Conservation (phyloP, 306 rosid species). For the Acmispon strigosus region DNA sequence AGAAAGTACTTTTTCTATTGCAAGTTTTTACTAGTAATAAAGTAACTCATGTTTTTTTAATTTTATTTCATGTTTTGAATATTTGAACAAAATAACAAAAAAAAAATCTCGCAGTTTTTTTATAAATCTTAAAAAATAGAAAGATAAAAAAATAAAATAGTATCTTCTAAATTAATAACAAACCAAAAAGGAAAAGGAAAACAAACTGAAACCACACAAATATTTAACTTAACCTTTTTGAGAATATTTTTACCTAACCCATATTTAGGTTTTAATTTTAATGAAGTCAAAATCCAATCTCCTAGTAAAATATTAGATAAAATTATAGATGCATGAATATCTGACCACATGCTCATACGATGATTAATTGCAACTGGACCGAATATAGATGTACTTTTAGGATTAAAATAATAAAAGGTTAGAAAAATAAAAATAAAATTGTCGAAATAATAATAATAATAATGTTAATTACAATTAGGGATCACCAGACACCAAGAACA, state of each 20-base stretch:
- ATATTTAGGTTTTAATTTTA: not conserved
- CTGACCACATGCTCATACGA: not conserved
- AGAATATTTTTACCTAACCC: too few relatives aligned
- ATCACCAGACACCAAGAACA: not conserved
- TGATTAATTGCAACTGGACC: not conserved
- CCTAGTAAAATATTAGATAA: not conserved
- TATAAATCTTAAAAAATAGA: too few relatives aligned
- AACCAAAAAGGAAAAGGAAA: too few relatives aligned
- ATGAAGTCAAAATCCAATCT: not conserved
- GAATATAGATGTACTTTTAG: not conserved
- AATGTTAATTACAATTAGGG: slow-evolving; percentile 1
- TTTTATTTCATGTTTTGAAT: too few relatives aligned
- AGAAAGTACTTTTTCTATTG: too few relatives aligned
- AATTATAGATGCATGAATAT: not conserved
- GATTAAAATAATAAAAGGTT: not conserved
- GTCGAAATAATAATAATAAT: not conserved
- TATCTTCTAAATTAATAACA: too few relatives aligned
- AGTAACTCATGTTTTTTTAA: too few relatives aligned
- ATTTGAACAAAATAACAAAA: too few relatives aligned
- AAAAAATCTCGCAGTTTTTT: too few relatives aligned
- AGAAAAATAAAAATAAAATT: not conserved
- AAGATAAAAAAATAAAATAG: too few relatives aligned
- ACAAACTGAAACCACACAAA: not conserved
- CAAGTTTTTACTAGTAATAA: too few relatives aligned
- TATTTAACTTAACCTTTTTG: too few relatives aligned